These are phyloP conservation scores for Jimgerdemannia flammicorona DNA, from an alignment of 192 early-diverging fungal species.

Conservation along the genomic window DNA sequence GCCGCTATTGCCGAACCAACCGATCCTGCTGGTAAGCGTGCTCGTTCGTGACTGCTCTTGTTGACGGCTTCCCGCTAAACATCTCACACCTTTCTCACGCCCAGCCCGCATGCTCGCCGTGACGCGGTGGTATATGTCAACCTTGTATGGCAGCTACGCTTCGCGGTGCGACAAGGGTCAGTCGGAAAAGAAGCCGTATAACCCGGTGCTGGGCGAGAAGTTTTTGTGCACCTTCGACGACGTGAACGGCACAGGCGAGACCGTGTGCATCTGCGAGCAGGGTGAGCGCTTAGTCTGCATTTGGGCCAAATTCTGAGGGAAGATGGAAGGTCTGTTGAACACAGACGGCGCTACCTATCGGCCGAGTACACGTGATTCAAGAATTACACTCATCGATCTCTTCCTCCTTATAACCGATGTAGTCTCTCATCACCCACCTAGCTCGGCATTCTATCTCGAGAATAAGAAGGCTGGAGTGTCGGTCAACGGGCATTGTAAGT, in stretches of 20 bases:
- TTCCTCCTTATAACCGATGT: conserved; percentile 1
- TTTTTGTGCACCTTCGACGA: conserved; percentile 57
- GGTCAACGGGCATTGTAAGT: conserved; percentile 56
- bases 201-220: conserved; percentile 60
- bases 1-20: conserved; percentile 58
- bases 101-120: conserved; percentile 66
- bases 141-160: conserved; percentile 75
- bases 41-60: not conserved
- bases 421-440: conserved; percentile 71
- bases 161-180: conserved; percentile 64
- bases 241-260: conserved; percentile 35
- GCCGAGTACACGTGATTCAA: not conserved
- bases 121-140: conserved; percentile 77
- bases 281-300: conserved; percentile 4
- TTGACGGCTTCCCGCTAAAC: conserved; percentile 13
- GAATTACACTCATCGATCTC: not conserved
- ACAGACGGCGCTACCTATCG: too few relatives aligned
- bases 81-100: not conserved
- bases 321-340: too few relatives aligned
- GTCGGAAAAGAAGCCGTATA: conserved; percentile 76
- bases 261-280: conserved; percentile 60
- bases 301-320: not conserved
- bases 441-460: conserved; percentile 67
- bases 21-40: conserved; percentile 27
- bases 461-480: conserved; percentile 59